Evolutionary conservation across 2,329 filamentous ascomycete species (phyloP).

Genomic region (Orbilia javanica): DNA sequence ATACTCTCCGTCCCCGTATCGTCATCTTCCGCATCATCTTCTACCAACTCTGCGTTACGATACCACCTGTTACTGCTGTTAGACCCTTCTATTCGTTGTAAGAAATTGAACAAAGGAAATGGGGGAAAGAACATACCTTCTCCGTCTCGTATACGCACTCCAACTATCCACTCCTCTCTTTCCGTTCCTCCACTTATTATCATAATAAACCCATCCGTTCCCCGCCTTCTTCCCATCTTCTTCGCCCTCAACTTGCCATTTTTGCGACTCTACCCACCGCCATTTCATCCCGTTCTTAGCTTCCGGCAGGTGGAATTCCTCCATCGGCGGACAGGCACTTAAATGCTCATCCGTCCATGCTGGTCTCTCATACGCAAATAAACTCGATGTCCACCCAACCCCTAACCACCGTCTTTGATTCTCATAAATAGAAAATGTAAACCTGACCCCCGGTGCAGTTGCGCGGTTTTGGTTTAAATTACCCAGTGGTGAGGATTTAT

Average conservation of each 20-base stretch:
- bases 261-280: conserved; percentile 86
- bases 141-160: conserved; percentile 90
- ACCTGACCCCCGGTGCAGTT: conserved; percentile 85
- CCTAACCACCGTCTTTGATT: conserved; percentile 97
- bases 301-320: conserved; percentile 77
- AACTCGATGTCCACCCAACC: conserved; percentile 90
- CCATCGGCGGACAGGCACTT: conserved; percentile 80
- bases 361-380: conserved; percentile 89
- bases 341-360: conserved; percentile 97
- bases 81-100: background rate
- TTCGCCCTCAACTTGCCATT: conserved; percentile 86
- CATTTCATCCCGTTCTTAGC: conserved; percentile 73
- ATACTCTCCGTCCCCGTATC: conserved; percentile 24
- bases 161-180: conserved; percentile 88
- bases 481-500: conserved; percentile 63
- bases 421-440: conserved; percentile 96
- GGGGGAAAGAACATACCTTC: conserved; percentile 70
- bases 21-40: conserved; percentile 67
- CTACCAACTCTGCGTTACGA: conserved; percentile 93
- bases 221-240: conserved; percentile 69
- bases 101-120: background rate
- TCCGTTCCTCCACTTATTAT: conserved; percentile 97
- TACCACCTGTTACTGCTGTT: conserved; percentile 74
- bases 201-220: conserved; percentile 96
- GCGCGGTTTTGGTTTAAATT: conserved; percentile 65